Percentiles rank a stretch among this genome's conserved stretches.
Conservation (phyloP, 1,139 yeast species). For the Waltiozyma sp. region DNA sequence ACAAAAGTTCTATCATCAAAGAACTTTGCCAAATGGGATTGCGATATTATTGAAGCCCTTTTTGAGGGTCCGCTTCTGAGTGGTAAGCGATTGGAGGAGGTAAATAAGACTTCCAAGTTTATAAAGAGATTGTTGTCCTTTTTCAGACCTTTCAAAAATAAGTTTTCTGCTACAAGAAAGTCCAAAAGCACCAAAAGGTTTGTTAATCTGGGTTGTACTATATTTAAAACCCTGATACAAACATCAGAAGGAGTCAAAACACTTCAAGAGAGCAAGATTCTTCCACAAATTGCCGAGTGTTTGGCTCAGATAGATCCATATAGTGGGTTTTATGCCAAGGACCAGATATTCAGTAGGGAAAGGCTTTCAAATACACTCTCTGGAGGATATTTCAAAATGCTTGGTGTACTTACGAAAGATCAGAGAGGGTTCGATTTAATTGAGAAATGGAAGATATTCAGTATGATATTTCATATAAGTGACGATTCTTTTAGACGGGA, state of each 20-base stretch:
- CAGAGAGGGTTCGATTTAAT: constrained; percentile 55
- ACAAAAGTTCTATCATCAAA: constrained; percentile 71
- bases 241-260: constrained; percentile 58
- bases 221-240: constrained; percentile 55
- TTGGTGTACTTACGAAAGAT: constrained; percentile 60
- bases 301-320: constrained; percentile 77
- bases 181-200: constrained; percentile 42
- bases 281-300: constrained; percentile 82
- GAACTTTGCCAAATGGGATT: constrained; percentile 79
- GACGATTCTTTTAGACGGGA: constrained; percentile 45
- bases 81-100: constrained; percentile 67
- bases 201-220: constrained; percentile 60
- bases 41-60: constrained; percentile 58
- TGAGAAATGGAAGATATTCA: constrained; percentile 78
- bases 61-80: constrained; percentile 73
- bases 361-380: constrained; percentile 57
- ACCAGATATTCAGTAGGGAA: constrained; percentile 57
- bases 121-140: constrained; percentile 77
- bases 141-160: constrained; percentile 80
- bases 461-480: constrained; percentile 64
- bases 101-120: constrained; percentile 71
- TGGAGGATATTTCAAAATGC: constrained; percentile 64
- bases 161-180: constrained; percentile 58
- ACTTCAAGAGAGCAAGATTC: constrained; percentile 55
- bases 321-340: constrained; percentile 63